These are phyloP conservation scores for Solidago caesia DNA, from an alignment of 129 eudicot genomes.

Conservation along the genomic window DNA sequence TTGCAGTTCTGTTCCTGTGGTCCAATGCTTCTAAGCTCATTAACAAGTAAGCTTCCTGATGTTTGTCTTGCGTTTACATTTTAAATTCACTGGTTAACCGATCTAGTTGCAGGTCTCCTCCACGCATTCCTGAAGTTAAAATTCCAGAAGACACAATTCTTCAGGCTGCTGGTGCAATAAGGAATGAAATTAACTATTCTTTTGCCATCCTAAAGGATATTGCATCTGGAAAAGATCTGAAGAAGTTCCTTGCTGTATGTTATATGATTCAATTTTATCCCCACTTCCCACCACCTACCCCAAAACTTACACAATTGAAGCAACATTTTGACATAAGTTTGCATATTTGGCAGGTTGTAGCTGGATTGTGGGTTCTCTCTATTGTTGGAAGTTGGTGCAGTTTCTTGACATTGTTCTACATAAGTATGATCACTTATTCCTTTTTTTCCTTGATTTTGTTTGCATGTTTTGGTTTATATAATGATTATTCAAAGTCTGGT, in stretches of 20 bases:
- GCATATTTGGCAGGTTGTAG: constrained; percentile 44
- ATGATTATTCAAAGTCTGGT: not conserved
- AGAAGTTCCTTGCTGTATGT: constrained; percentile 70
- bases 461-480: not conserved
- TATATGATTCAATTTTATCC: not conserved
- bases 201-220: constrained; percentile 45
- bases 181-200: constrained; percentile 58
- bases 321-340: constrained; percentile 1
- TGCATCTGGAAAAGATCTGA: constrained; percentile 72
- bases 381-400: constrained; percentile 67
- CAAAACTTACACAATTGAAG: not conserved
- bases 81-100: not conserved
- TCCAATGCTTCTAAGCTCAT: constrained; percentile 56
- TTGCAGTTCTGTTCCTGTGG: constrained; percentile 69
- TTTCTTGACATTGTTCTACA: constrained; percentile 76
- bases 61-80: not conserved
- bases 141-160: constrained; percentile 56
- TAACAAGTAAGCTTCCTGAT: constrained; percentile 46
- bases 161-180: constrained; percentile 50
- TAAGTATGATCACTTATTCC: constrained; percentile 37
- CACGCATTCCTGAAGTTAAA: constrained; percentile 64
- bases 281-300: not conserved
- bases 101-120: constrained; percentile 48
- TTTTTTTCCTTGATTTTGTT: not conserved
- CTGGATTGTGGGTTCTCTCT: constrained; percentile 70